These are phyloP conservation scores for Penicillium manginii DNA, from an alignment of 495 filamentous ascomycete species.

Conservation along the genomic window DNA sequence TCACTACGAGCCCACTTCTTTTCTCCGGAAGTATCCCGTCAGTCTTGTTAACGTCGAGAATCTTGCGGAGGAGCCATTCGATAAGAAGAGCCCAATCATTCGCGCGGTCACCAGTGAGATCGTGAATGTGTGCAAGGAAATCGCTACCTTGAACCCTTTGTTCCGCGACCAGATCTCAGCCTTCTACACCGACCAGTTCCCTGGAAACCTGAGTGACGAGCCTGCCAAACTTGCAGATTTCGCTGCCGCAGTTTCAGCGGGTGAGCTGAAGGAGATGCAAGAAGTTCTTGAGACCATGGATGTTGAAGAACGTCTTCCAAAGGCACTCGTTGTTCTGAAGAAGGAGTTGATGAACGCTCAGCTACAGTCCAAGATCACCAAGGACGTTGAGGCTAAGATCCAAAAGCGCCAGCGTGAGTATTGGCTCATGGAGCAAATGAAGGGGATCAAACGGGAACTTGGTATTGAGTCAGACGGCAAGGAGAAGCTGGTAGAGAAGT, in stretches of 20 bases:
- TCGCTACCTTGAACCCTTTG: conserved; percentile 88
- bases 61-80: conserved; percentile 80
- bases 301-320: conserved; percentile 86
- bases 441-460: conserved; percentile 93
- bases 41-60: conserved; percentile 96
- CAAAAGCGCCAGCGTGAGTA: conserved; percentile 98
- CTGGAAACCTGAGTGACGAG: conserved; percentile 92
- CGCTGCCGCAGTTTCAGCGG: conserved; percentile 90
- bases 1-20: conserved; percentile 85
- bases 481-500: conserved; percentile 95
- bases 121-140: conserved; percentile 96
- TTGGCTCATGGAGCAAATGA: conserved; percentile 99
- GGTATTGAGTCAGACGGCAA: conserved; percentile 98
- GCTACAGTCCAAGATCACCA: conserved; percentile 94
- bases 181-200: conserved; percentile 92
- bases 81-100: conserved; percentile 84
- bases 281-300: conserved; percentile 89
- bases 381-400: conserved; percentile 97
- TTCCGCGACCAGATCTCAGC: conserved; percentile 98
- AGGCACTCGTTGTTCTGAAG: conserved; percentile 89
- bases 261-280: conserved; percentile 89
- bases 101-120: conserved; percentile 95
- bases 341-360: conserved; percentile 98
- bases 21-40: conserved; percentile 86
- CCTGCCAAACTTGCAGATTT: conserved; percentile 96